Evolutionary conservation across 371 early-diverging fungal genomes (phyloP), one percentile per base, ranked within the genome.

Genomic region (Apophysomyces trapeziformis): DNA sequence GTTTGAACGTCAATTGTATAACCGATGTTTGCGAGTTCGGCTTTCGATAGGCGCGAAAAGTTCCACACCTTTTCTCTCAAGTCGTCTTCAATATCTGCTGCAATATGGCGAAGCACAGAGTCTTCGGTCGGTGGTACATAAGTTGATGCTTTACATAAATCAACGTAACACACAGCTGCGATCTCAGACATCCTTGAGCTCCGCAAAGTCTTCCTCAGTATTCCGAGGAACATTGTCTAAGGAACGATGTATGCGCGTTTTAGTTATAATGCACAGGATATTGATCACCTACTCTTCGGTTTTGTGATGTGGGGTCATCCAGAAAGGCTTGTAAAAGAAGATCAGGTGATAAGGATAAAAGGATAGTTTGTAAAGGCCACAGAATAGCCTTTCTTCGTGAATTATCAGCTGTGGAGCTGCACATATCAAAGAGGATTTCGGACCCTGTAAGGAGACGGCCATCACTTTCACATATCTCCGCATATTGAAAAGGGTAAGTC

Each of bases 351-450:
- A 94, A 77, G 18, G 87, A 72, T 11, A 93, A 67, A 4, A 94
- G 77, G 80, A 91, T 90, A 0, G 90, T 91, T 61, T 91, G 91
- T 12, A 90, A 72, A 16, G 95, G 95, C 95, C 95, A 94, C 60
- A 91, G 79, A 7, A 89, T 73, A 14, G 86, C 68, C 57, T 86
- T 87, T 44, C 87, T 80, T 38, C 87, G 71, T 16, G 83, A 73
- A 56, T 72, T 88, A 65, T 94, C 95, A 38, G 90, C 86, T 32
- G 90, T 68, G 8, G 79, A 71, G 65, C 77, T 79, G 62, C 92
- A 88, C 66, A 86, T 86, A 66, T 91, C 90, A 72, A 94, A 94
- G 7, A 94, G 82, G 41, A 85, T 80, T 54, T 94, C 93, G n/a
- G 86, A 85, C n/a, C 84, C 85, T 61, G 88, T 90, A 65, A 92